These are phyloP conservation scores for Xylariales sp. DNA, from an alignment of 2,329 filamentous ascomycete genomes.

Conservation along the genomic window DNA sequence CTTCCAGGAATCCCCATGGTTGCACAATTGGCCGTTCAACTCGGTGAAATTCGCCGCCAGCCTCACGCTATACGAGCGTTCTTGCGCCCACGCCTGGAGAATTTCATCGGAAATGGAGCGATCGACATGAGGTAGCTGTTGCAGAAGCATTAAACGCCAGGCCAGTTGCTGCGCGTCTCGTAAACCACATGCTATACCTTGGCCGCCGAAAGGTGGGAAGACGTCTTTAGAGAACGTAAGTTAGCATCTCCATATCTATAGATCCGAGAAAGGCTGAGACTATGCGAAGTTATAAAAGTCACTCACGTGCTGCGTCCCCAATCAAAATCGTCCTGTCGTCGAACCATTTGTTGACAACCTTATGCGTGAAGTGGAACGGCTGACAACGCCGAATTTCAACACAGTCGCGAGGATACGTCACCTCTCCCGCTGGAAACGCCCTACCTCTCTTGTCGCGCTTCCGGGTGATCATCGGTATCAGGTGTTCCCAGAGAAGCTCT, in stretches of 20 bases:
- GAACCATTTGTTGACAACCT: conserved; percentile 61
- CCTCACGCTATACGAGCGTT: conserved; percentile 39
- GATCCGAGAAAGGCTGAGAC: not conserved
- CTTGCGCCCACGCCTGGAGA: conserved; percentile 40
- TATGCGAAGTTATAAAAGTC: not conserved
- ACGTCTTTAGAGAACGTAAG: conserved; percentile 45
- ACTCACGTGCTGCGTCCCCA: conserved; percentile 60
- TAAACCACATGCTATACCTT: conserved; percentile 53
- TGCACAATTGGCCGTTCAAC: conserved; percentile 43
- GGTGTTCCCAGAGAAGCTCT: conserved; percentile 48
- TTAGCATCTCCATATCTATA: not conserved
- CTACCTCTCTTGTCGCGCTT: conserved; percentile 45
- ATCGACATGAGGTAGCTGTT: conserved; percentile 28
- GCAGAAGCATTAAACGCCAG: conserved; percentile 50
- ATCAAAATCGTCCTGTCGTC: conserved; percentile 55
- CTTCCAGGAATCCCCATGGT: conserved; percentile 37
- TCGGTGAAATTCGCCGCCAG: conserved; percentile 40
- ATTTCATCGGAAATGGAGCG: conserved; percentile 27
- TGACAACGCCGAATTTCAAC: conserved; percentile 58
- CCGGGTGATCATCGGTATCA: conserved; percentile 48
- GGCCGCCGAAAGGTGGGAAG: conserved; percentile 60
- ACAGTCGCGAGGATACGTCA: conserved; percentile 58
- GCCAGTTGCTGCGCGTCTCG: conserved; percentile 51
- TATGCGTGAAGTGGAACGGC: conserved; percentile 59
- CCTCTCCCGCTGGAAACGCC: conserved; percentile 41